A percentile compares a stretch with the other conserved stretches of the same genome.
Evolutionary conservation across 768 basidiomycete species (phyloP).

Genomic region (Nevesoporus exiguus): DNA sequence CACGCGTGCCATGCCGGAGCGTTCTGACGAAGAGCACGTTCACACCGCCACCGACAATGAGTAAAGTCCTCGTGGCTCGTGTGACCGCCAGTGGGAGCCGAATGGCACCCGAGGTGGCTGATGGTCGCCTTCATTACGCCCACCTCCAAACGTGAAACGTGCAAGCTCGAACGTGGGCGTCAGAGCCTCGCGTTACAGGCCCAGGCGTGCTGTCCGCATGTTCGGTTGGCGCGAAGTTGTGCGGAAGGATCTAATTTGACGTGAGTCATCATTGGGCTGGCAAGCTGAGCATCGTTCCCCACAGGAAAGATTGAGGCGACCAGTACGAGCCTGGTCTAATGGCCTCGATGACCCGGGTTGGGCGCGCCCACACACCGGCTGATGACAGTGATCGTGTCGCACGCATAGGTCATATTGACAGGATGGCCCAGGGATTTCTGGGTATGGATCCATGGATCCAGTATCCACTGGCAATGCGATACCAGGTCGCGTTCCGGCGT

Average conservation of each 20-base stretch:
- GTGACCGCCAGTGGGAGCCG: too few species aligned
- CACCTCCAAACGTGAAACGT: not conserved
- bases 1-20: too few species aligned
- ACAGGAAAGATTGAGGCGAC: not conserved
- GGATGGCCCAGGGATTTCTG: not conserved
- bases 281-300: not conserved
- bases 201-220: not conserved
- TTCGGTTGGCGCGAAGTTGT: too few species aligned
- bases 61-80: too few species aligned
- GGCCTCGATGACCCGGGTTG: not conserved
- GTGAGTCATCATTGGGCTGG: not conserved
- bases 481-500: not conserved
- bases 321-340: not conserved
- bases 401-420: not conserved
- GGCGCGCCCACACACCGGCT: not conserved
- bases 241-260: not conserved
- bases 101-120: not conserved
- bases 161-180: not conserved
- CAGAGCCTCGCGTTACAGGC: too few species aligned
- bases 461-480: too few species aligned
- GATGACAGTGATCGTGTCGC: not conserved
- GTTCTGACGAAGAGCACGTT: too few species aligned
- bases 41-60: too few species aligned
- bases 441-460: not conserved
- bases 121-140: not conserved